Evolutionary conservation across 2,329 filamentous ascomycete genomes (phyloP).

Genomic region (Cercospora sp.): DNA sequence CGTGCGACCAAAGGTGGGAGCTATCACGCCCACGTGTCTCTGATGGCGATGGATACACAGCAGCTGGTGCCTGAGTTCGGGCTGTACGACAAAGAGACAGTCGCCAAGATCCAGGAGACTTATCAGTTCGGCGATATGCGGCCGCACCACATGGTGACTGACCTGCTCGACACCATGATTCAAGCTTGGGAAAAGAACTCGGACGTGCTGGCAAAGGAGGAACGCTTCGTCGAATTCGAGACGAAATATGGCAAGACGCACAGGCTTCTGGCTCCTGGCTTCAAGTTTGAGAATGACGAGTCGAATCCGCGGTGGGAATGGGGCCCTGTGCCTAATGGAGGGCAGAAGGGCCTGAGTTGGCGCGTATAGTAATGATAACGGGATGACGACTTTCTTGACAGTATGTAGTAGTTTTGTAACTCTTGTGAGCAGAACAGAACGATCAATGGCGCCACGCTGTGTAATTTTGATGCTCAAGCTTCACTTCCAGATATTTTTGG

Average conservation of each 20-base stretch:
- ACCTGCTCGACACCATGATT: constrained; percentile 34
- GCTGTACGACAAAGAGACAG: constrained; percentile 35
- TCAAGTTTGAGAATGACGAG: constrained; percentile 26
- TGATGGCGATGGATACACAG: constrained; percentile 38
- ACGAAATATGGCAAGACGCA: constrained; percentile 32
- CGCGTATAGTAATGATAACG: not conserved
- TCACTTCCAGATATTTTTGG: not conserved
- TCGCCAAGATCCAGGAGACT: constrained; percentile 33
- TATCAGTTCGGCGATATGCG: constrained; percentile 35
- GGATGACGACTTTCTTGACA: not conserved
- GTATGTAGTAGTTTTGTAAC: not conserved
- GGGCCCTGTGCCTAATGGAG: constrained; percentile 26
- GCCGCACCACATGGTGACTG: constrained; percentile 36
- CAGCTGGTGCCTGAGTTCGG: constrained; percentile 40
- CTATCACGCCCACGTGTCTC: constrained; percentile 39
- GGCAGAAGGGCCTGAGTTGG: constrained; percentile 17
- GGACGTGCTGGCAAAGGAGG: constrained; percentile 26
- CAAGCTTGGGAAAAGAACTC: constrained; percentile 35
- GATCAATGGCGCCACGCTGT: not conserved
- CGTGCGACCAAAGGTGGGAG: constrained; percentile 38
- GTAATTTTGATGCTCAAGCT: not conserved
- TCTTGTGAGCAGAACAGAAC: not conserved
- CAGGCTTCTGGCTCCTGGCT: constrained; percentile 33
- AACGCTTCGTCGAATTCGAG: constrained; percentile 27
- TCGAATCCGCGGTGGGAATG: constrained; percentile 18